Conservation (phyloP, 2,329 filamentous ascomycete species). For the Thelonectria olida region DNA sequence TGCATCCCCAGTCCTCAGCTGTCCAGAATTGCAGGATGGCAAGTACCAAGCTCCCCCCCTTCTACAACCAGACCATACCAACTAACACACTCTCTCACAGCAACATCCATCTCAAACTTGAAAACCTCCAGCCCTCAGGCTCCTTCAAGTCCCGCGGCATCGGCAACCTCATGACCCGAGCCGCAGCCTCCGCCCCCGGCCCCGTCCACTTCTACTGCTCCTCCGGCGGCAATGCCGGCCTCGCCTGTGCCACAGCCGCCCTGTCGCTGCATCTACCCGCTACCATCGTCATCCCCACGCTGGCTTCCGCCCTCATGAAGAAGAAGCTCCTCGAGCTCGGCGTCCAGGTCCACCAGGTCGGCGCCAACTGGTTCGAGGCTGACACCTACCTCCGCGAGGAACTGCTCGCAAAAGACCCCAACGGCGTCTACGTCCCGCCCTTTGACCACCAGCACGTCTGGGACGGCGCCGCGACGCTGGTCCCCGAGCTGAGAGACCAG, state of each 20-base stretch:
- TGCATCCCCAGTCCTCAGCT: constrained; percentile 73
- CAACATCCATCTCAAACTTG: constrained; percentile 85
- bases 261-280: constrained; percentile 69
- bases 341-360: constrained; percentile 73
- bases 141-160: constrained; percentile 88
- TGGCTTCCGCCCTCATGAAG: constrained; percentile 75
- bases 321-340: constrained; percentile 75
- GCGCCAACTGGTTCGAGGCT: constrained; percentile 74
- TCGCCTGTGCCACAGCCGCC: constrained; percentile 81
- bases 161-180: constrained; percentile 70
- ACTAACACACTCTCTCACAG: constrained; percentile 45
- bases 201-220: constrained; percentile 79
- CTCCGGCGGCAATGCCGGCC: constrained; percentile 84
- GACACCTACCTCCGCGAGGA: constrained; percentile 71
- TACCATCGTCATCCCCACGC: constrained; percentile 78
- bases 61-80: constrained; percentile 1
- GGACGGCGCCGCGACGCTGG: constrained; percentile 69
- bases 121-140: constrained; percentile 84
- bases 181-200: constrained; percentile 44
- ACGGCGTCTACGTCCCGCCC: constrained; percentile 72
- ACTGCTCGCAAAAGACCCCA: constrained; percentile 61
- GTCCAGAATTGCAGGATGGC: constrained; percentile 78
- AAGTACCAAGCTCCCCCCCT: constrained; percentile 46
- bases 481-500: constrained; percentile 59
- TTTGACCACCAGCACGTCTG: constrained; percentile 76